Evolutionary conservation across 768 basidiomycete species (phyloP), one percentile per base, ranked within the genome.

Genomic region (Pleurotus cornucopiae): DNA sequence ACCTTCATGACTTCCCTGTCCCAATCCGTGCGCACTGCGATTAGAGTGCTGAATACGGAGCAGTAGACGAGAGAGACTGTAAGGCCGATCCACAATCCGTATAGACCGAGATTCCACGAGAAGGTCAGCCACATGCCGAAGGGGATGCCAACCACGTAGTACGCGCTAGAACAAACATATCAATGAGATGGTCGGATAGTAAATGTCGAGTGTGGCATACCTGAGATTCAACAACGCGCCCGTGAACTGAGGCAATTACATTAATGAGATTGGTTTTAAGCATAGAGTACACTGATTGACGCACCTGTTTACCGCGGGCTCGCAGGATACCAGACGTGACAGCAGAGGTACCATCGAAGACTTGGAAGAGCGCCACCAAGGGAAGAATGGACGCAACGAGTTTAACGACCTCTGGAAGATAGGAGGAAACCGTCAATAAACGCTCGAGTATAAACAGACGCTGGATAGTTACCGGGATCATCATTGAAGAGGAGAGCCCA

Each of bases 1-100:
- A 87, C 88, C 60, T 86, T 85, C 63, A 75, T 63, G 9, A 89
- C 86, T 68, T 93, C 86, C 46, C 67, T 67, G 6, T 81, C 65
- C 91, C 91, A 93, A 66, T 93, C 77, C 3, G 88, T 81, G 18
- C 70, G 64, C 13, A 90, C 37, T 48, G 76, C 81, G 1, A 85
- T 62, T 64, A 72, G 75, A 1, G 82, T 75, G 2, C 86, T 86
- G 13, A 82, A 66, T 6, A 76, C 66, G 0, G 84, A 71, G 45
- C 76, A 73, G 69, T 86, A 84, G 12, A 84, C 68, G 49, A 92
- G 73, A 1, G 88, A 83, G 4, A 81, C 65, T 0, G 89, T 89
- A 39, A 95, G 72, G 12, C 94, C 94, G 40, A 88, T 76, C 94
- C 94, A 97, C 13, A 97, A 78, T 0, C 94, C 94, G 16, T 76